A percentile compares a stretch with the other conserved stretches of the same genome.
These are phyloP conservation scores for Tothia fuscella DNA, from an alignment of 2,329 filamentous ascomycete genomes.

Conservation along the genomic window DNA sequence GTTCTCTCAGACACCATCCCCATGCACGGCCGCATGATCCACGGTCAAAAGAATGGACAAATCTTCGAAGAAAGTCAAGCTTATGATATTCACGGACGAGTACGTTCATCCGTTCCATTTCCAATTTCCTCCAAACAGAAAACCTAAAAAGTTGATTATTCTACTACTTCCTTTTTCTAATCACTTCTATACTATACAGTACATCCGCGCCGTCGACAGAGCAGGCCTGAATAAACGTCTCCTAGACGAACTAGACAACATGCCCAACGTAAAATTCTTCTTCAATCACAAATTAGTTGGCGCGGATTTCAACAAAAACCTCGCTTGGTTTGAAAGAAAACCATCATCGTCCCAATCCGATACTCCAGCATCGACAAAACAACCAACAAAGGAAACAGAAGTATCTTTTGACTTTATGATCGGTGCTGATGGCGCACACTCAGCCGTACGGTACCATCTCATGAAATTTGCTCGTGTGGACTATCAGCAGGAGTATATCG, in stretches of 20 bases:
- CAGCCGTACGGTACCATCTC: constrained; percentile 76
- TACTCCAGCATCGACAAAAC: constrained; percentile 13
- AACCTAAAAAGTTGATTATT: neutral
- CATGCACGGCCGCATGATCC: constrained; percentile 96
- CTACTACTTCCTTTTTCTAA: neutral
- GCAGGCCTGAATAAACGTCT: constrained; percentile 71
- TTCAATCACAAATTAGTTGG: constrained; percentile 92
- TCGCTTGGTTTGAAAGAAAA: constrained; percentile 73
- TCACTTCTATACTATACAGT: constrained; percentile 36
- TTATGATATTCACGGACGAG: constrained; percentile 81
- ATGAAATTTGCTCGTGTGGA: constrained; percentile 92
- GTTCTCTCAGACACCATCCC: constrained; percentile 73
- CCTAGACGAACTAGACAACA: constrained; percentile 67
- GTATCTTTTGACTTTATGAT: constrained; percentile 86
- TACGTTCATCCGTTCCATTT: constrained; percentile 33
- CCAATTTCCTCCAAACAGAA: neutral
- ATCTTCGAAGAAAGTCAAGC: constrained; percentile 70
- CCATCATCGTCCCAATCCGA: constrained; percentile 16
- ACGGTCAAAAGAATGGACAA: constrained; percentile 54
- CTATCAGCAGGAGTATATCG: constrained; percentile 90
- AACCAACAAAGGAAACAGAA: constrained; percentile 58
- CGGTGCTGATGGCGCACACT: constrained; percentile 91
- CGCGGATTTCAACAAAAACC: constrained; percentile 66
- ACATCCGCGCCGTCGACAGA: constrained; percentile 76
- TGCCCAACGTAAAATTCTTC: constrained; percentile 82